These are phyloP conservation scores for Neofusicoccum ribis DNA, from an alignment of 2,329 filamentous ascomycete genomes.

Conservation along the genomic window DNA sequence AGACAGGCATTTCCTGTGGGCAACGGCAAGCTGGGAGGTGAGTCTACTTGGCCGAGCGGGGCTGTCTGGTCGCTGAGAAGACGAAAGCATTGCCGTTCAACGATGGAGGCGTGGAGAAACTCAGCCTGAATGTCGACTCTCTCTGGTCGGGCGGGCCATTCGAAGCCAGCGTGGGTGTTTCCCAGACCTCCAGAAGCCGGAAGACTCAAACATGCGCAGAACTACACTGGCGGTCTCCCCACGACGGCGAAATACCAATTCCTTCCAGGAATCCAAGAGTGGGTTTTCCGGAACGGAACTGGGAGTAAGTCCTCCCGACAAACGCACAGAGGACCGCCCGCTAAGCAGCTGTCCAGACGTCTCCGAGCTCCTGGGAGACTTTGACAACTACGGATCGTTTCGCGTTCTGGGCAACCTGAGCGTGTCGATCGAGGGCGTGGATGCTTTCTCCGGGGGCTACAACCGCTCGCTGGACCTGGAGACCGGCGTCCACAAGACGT, in stretches of 20 bases:
- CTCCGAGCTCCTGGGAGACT: conserved; percentile 40
- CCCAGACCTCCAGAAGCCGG: too few relatives aligned
- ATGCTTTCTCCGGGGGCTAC: conserved; percentile 34
- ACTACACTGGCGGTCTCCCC: conserved; percentile 53
- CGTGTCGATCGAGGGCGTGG: conserved; percentile 38
- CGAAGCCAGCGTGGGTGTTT: conserved; percentile 37
- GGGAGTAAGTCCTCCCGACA: conserved; percentile 7
- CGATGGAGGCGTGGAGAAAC: conserved; percentile 42
- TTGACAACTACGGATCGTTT: conserved; percentile 48
- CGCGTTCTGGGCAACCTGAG: conserved; percentile 51
- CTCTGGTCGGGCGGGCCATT: conserved; percentile 56
- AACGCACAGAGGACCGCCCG: too few relatives aligned
- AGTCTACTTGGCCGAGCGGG: neutral
- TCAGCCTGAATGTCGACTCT: conserved; percentile 51
- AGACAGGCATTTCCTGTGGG: conserved; percentile 46
- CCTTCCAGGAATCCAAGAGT: conserved; percentile 45
- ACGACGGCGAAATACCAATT: conserved; percentile 33
- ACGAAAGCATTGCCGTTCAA: conserved; percentile 46
- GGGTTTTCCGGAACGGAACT: conserved; percentile 50
- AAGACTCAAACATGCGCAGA: conserved; percentile 25
- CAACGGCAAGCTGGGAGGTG: conserved; percentile 51
- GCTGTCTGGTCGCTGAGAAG: neutral
- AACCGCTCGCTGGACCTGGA: conserved; percentile 46
- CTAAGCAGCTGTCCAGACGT: conserved; percentile 28
- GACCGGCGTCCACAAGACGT: conserved; percentile 43